phyloP scores from a whole-genome alignment of 176 grass and related monocot species.

The Juncus inflexus region DNA sequence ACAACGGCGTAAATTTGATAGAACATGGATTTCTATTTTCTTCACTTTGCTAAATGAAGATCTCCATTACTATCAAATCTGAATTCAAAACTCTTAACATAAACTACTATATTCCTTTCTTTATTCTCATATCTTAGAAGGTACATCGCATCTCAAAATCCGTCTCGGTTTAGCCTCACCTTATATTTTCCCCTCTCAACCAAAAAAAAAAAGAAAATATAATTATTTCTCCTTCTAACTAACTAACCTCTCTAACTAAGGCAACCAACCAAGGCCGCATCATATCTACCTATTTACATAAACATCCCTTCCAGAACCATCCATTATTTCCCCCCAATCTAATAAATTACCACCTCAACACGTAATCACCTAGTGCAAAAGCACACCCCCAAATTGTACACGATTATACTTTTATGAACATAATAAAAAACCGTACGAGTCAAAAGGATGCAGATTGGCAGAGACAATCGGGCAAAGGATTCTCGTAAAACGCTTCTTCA shows the following conservation, averaged over 20 bases:
- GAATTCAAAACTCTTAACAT: no score
- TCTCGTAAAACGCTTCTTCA: slow-evolving; percentile 98
- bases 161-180: background rate
- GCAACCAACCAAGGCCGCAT: background rate
- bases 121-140: no score
- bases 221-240: slow-evolving; percentile 11
- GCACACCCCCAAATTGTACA: no score
- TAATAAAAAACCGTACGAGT: background rate
- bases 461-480: slow-evolving; percentile 85
- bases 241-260: background rate
- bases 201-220: background rate
- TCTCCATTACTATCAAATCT: no score
- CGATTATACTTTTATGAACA: no score
- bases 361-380: background rate
- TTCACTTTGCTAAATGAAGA: no score
- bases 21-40: no score
- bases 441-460: slow-evolving; percentile 38
- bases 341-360: slow-evolving; percentile 13
- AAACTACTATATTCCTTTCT: no score
- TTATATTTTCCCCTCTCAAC: background rate
- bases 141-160: no score
- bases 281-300: slow-evolving; percentile 24
- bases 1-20: no score
- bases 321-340: slow-evolving; percentile 14
- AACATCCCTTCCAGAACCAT: background rate